Evolutionary conservation across 1,284 basidiomycete genomes (phyloP).

Genomic region (Ustilago vetiveriae): DNA sequence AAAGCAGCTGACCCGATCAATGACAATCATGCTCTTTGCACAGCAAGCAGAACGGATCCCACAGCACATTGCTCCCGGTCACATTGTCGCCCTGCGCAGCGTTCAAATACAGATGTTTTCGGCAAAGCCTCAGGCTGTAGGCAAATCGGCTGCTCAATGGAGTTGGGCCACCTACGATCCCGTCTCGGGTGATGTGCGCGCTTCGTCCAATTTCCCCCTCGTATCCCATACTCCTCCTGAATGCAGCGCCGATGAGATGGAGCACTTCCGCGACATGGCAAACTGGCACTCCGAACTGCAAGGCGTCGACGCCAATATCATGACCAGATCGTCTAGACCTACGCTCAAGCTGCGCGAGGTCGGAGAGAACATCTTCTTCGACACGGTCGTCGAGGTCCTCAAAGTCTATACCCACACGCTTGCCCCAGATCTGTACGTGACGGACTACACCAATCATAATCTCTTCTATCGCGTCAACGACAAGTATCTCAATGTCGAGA

Average conservation of each 20-base stretch:
- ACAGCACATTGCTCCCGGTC: slow-evolving; percentile 19
- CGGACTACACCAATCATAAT: slow-evolving; percentile 57
- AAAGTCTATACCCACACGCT: slow-evolving; percentile 48
- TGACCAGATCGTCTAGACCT: slow-evolving; percentile 22
- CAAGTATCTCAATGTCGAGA: slow-evolving; percentile 32
- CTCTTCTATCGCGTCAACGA: slow-evolving; percentile 51
- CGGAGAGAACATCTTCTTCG: slow-evolving; percentile 48
- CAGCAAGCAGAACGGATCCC: slow-evolving; percentile 30
- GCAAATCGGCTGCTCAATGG: slow-evolving; percentile 27
- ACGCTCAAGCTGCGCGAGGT: slow-evolving; percentile 35
- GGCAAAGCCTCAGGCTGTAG: slow-evolving; percentile 39
- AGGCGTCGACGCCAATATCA: slow-evolving; percentile 30
- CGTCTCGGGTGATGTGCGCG: slow-evolving; percentile 33
- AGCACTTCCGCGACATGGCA: slow-evolving; percentile 41
- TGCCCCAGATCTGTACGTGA: slow-evolving; percentile 57
- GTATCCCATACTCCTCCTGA: slow-evolving; percentile 25
- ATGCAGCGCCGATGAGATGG: slow-evolving; percentile 44
- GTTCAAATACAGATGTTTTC: slow-evolving; percentile 44
- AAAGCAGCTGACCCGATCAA: slow-evolving; percentile 27
- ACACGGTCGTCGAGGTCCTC: slow-evolving; percentile 54
- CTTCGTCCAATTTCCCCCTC: slow-evolving; percentile 34
- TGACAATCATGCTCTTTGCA: slow-evolving; percentile 48
- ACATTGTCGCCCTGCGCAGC: slow-evolving; percentile 37
- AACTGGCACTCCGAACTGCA: slow-evolving; percentile 37
- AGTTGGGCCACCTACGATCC: slow-evolving; percentile 46